These are phyloP conservation scores for Agrocybe pediades DNA, from an alignment of 768 basidiomycete genomes.

Conservation along the genomic window DNA sequence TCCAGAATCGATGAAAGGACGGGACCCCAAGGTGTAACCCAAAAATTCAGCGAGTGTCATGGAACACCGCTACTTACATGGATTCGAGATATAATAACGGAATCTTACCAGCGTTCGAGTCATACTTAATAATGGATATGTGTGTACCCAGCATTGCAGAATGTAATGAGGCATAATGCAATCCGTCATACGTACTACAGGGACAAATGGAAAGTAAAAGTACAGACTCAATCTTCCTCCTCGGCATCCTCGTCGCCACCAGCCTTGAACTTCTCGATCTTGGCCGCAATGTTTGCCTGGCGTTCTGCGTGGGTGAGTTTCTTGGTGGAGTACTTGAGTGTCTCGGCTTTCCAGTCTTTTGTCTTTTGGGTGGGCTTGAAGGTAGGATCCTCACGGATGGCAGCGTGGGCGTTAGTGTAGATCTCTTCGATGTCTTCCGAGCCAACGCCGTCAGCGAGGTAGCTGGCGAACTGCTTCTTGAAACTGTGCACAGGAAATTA, in stretches of 20 bases:
- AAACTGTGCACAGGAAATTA: conserved; percentile 63
- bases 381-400: conserved; percentile 92
- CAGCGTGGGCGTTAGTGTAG: conserved; percentile 88
- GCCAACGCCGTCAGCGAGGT: conserved; percentile 93
- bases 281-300: conserved; percentile 76
- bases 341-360: conserved; percentile 90
- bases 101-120: conserved; percentile 9
- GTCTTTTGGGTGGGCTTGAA: conserved; percentile 91
- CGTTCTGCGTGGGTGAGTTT: conserved; percentile 81
- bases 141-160: too few species aligned
- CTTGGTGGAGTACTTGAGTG: conserved; percentile 63
- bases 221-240: conserved; percentile 60
- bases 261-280: conserved; percentile 89
- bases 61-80: conserved; percentile 47
- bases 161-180: conserved; percentile 2
- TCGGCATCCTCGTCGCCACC: conserved; percentile 57
- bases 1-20: conserved; percentile 48
- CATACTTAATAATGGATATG: background rate
- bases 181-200: conserved; percentile 14
- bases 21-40: conserved; percentile 38
- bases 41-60: conserved; percentile 34
- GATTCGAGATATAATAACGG: conserved; percentile 49
- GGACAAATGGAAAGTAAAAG: conserved; percentile 12
- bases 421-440: conserved; percentile 98
- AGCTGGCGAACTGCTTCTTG: conserved; percentile 96